Evolutionary conservation across 441 rosid genomes (phyloP).

Genomic region (Euphorbia celastroides): DNA sequence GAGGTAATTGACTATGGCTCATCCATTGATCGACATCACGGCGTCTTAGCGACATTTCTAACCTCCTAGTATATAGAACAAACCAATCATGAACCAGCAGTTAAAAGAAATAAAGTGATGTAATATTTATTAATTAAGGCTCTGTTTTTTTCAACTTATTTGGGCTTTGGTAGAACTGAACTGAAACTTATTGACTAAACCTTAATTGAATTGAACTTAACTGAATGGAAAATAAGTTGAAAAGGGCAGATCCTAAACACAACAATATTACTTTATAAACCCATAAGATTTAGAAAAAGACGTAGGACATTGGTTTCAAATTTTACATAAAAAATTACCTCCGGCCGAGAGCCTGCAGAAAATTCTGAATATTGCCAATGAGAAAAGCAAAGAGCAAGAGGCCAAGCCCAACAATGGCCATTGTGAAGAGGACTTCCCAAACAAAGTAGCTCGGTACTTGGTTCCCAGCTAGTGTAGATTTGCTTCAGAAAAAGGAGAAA

Average conservation of each 20-base stretch:
- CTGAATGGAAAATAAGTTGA: no score
- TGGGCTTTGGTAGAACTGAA: no score
- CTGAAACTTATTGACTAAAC: no score
- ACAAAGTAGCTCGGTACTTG: constrained; percentile 76
- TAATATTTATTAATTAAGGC: no score
- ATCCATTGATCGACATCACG: constrained; percentile 95
- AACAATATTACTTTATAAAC: background rate
- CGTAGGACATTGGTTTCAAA: background rate
- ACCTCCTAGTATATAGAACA: constrained; percentile 38
- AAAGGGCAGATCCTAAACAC: no score
- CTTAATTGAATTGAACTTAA: no score
- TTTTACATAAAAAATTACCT: constrained; percentile 40
- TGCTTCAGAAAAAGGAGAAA: constrained; percentile 49
- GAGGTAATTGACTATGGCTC: constrained; percentile 81
- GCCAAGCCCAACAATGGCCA: constrained; percentile 76
- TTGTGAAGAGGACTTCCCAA: constrained; percentile 81
- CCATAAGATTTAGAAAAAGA: background rate
- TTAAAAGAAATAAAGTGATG: background rate
- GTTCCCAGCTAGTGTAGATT: constrained; percentile 90
- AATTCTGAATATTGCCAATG: constrained; percentile 93
- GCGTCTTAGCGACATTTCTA: constrained; percentile 74
- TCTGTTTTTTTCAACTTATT: no score
- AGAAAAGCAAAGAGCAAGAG: constrained; percentile 90
- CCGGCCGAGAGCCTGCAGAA: constrained; percentile 78
- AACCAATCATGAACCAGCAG: constrained; percentile 12